Evolutionary conservation across 225 moss, liverwort and hornwort genomes (phyloP), one percentile per base, ranked within the genome.

Genomic region (Sphagnum contortum): DNA sequence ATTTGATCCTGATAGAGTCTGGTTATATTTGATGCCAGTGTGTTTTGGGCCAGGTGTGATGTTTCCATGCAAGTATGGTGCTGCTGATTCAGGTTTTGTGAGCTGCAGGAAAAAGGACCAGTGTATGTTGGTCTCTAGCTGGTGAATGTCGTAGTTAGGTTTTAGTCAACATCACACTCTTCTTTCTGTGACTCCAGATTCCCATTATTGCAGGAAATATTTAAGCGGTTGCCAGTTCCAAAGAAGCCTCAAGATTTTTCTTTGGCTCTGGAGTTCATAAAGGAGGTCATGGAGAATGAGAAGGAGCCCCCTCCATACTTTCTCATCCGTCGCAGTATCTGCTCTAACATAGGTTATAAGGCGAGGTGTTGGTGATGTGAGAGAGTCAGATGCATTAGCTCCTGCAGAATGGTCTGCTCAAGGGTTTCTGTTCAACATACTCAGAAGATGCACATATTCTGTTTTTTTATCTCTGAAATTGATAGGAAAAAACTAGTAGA

Each of bases 271-370:
- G 77, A 74, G 70, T 83, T 83, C 68, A 80, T 80, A 64, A 83
- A 83, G 74, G 83, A 83, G 67, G 77, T 81, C 61, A 70, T 80
- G 79, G 77, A 83, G 67, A 81, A 87, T 66, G 84, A 83, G 50
- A 82, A 79, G 64, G 91, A 89, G 66, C 87, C 89, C 60, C 89
- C 92, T 66, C 92, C 92, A 48, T 92, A 87, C 71, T 89, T 81
- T 73, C 81, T 79, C 65, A 76, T 92, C 68, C 79, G 89, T 65
- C 85, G 89, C 73, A 92, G 89, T 92, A 92, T 91, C 91, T 88
- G 83, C 52, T 9, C 9, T 52, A 44, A 3, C 49, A 44, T 13
- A 9, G 55, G 3, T 51, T 7, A 12, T 8, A 3, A 5, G 57
- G 51, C 45, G 12, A 44, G 6, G 9, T 49, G 29, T 69, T 11